phyloP scores from a whole-genome alignment of 306 rosid genomes.

The Prunus armeniaca region DNA sequence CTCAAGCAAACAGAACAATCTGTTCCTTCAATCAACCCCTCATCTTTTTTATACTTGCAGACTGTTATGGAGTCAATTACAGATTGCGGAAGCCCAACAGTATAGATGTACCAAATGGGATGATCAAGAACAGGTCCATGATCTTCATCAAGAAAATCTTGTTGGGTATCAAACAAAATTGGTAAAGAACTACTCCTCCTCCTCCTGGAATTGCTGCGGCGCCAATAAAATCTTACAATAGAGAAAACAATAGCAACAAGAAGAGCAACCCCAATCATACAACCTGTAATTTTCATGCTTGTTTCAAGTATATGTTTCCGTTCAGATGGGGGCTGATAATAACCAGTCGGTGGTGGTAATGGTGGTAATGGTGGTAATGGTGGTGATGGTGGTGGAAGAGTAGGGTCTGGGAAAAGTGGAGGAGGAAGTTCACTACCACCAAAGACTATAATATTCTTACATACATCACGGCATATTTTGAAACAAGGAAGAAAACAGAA shows the following conservation, averaged over 20 bases:
- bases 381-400: too few species aligned
- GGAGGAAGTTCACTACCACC: not conserved
- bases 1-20: conserved; percentile 78
- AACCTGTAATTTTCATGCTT: conserved; percentile 13
- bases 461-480: not conserved
- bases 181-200: conserved; percentile 18
- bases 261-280: conserved; percentile 15
- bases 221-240: conserved; percentile 20
- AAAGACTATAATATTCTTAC: not conserved
- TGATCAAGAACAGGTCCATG: conserved; percentile 34
- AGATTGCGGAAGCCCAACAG: conserved; percentile 60
- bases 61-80: conserved; percentile 62
- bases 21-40: conserved; percentile 59
- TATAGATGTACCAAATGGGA: conserved; percentile 58
- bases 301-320: not conserved
- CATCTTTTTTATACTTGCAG: conserved; percentile 47
- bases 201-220: conserved; percentile 20
- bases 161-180: conserved; percentile 32
- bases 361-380: too few species aligned
- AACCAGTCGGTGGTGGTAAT: not conserved
- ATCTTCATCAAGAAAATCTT: conserved; percentile 37
- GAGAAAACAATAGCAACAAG: conserved; percentile 7
- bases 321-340: not conserved
- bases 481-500: not conserved
- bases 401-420: not conserved